Evolutionary conservation across 768 basidiomycete genomes (phyloP).

Genomic region (Tubosaeta brunneosetosa): DNA sequence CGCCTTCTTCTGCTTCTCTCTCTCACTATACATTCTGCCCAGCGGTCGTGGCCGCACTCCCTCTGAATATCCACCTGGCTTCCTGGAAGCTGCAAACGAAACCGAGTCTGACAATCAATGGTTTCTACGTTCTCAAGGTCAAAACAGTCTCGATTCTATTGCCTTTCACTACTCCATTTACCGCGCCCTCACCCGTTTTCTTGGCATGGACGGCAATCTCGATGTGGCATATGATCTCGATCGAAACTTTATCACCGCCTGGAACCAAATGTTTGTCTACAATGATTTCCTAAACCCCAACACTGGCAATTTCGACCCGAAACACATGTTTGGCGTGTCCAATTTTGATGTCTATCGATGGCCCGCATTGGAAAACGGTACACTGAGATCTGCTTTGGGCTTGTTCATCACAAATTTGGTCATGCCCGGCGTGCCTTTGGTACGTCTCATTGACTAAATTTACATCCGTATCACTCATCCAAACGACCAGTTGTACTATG

Average conservation of each 20-base stretch:
- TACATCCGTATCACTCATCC: background rate
- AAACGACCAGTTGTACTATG: slow-evolving; percentile 63
- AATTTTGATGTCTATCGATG: slow-evolving; percentile 95
- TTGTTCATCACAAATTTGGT: slow-evolving; percentile 75
- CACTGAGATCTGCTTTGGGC: slow-evolving; percentile 67
- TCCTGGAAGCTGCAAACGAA: slow-evolving; percentile 63
- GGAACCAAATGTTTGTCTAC: slow-evolving; percentile 88
- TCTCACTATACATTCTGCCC: background rate
- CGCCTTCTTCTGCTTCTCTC: background rate
- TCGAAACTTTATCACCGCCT: slow-evolving; percentile 79
- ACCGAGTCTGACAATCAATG: slow-evolving; percentile 60
- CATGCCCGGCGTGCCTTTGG: slow-evolving; percentile 84
- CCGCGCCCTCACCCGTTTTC: slow-evolving; percentile 77
- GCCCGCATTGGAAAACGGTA: slow-evolving; percentile 85
- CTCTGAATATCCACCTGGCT: slow-evolving; percentile 61
- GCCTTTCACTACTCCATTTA: slow-evolving; percentile 97
- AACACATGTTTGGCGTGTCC: slow-evolving; percentile 87
- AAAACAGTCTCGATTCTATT: slow-evolving; percentile 66
- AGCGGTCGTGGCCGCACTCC: slow-evolving; percentile 89
- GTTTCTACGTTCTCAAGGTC: slow-evolving; percentile 66
- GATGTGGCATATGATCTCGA: slow-evolving; percentile 84
- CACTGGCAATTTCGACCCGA: slow-evolving; percentile 66
- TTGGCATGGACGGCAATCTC: slow-evolving; percentile 95
- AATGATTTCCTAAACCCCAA: slow-evolving; percentile 81
- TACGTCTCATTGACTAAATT: slow-evolving; percentile 28